Evolutionary conservation across 345 rosid genomes (phyloP).

Genomic region (Dipteronia sinensis): DNA sequence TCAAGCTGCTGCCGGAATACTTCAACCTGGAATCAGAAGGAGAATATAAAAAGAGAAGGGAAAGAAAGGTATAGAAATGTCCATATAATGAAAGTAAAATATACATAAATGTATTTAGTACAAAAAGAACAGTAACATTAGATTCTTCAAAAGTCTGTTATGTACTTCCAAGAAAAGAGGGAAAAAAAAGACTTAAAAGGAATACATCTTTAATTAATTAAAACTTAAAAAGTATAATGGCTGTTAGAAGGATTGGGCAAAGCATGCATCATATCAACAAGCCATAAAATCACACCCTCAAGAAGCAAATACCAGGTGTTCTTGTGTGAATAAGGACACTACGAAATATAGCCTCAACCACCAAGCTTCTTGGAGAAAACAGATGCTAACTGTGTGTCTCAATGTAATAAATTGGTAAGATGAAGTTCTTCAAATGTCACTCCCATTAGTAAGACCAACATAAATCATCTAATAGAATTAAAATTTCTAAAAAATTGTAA

Average conservation of each 20-base stretch:
- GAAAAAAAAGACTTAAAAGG: too few relatives aligned
- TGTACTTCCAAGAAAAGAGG: too few relatives aligned
- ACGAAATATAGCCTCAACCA: background rate
- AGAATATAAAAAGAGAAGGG: background rate
- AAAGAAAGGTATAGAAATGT: background rate
- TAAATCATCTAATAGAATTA: background rate
- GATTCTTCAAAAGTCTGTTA: too few relatives aligned
- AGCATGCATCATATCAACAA: too few relatives aligned
- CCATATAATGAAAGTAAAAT: background rate
- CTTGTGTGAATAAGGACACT: too few relatives aligned
- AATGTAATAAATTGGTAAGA: background rate
- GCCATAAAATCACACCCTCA: too few relatives aligned
- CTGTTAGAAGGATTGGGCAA: too few relatives aligned
- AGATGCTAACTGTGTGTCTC: background rate
- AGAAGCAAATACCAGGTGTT: too few relatives aligned
- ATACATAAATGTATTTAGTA: background rate
- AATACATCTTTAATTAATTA: too few relatives aligned
- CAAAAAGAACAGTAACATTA: background rate
- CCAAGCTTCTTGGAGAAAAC: background rate
- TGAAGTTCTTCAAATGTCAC: background rate
- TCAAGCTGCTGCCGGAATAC: slow-evolving; percentile 80
- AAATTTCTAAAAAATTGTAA: background rate
- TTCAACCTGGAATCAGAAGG: slow-evolving; percentile 40
- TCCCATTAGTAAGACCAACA: background rate
- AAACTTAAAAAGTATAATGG: too few relatives aligned